Base-by-base conservation (phyloP, 768 basidiomycete species). In the Filobasidium wieringae region DNA sequence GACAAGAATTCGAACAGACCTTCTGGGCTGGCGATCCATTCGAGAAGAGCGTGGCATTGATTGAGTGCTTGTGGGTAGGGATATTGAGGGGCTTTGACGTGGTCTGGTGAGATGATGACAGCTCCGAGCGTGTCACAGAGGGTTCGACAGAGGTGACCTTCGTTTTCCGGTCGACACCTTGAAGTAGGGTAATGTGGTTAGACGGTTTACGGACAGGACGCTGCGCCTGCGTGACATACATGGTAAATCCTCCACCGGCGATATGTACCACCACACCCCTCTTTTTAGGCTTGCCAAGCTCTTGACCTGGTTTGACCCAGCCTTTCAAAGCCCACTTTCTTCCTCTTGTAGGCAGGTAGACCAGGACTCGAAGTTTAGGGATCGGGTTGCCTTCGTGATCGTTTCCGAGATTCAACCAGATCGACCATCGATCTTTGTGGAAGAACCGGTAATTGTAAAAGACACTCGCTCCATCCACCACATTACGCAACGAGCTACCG, bases 71-170 rank as follows among this genome's bases (percentile, higher is more conserved):
- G 32, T 11, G 58, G 58, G 40, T n/a, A 59, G 22, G 58, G 58
- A 30, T 59, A 51, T n/a, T 59, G 58, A 0, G 58, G 58, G 9
- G 58, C 58, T 33, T 59, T 59, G 58, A 50, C 51, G 58, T 59
- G 53, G 34, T 59, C 58, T 7, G 58, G 58, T 36, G 58, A 59
- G 31, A 59, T 59, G 26, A 59, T 24, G 39, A 59, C 51, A 30
- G 49, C 40, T 14, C 40, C 41, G 34, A 59, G 30, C 30, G 51
- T 52, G 40, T 59, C 58, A 43, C 58, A 59, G 27, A 59, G 31
- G 15, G 58, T 53, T 27, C 58, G 58, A 27, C 58, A 59, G 37
- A 59, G 58, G 39, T 39, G 58, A 6, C 58, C 58, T 47, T 59
- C 58, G 40, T 45, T 59, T 39, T 59, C 58, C 1, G 58, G 58